Conservation (phyloP, 2,329 filamentous ascomycete genomes). For the Xylaria sp. region DNA sequence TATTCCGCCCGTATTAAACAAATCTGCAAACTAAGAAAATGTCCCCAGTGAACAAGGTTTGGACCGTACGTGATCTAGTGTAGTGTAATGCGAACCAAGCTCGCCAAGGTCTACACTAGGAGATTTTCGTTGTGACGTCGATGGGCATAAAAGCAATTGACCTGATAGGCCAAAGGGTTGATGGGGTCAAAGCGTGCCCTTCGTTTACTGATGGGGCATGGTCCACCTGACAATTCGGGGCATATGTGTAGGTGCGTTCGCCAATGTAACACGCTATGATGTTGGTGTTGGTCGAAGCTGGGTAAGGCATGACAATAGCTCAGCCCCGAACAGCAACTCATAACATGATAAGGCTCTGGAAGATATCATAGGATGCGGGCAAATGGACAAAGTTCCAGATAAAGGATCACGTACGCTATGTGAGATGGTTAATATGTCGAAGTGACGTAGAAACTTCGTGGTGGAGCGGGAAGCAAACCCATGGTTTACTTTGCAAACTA, state of each 20-base stretch:
- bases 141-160: neutral
- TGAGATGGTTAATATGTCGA: neutral
- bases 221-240: conserved; percentile 23
- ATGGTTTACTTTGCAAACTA: neutral
- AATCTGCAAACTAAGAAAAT: neutral
- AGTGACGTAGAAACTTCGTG: conserved; percentile 14
- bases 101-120: neutral
- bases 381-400: neutral
- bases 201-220: conserved; percentile 4
- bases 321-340: neutral
- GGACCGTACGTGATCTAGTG: conserved; percentile 12
- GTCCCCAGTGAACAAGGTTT: conserved; percentile 9
- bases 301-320: conserved; percentile 6
- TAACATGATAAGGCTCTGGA: neutral
- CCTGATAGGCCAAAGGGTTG: conserved; percentile 23
- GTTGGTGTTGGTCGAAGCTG: conserved; percentile 6
- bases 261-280: conserved; percentile 3
- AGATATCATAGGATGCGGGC: neutral
- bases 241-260: conserved; percentile 22
- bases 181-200: conserved; percentile 14
- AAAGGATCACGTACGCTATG: neutral
- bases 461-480: neutral
- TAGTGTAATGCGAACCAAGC: neutral
- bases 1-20: neutral
- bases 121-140: conserved; percentile 28